phyloP scores from a whole-genome alignment of 805 yeast genomes.

The Hanseniaspora guilliermondii region DNA sequence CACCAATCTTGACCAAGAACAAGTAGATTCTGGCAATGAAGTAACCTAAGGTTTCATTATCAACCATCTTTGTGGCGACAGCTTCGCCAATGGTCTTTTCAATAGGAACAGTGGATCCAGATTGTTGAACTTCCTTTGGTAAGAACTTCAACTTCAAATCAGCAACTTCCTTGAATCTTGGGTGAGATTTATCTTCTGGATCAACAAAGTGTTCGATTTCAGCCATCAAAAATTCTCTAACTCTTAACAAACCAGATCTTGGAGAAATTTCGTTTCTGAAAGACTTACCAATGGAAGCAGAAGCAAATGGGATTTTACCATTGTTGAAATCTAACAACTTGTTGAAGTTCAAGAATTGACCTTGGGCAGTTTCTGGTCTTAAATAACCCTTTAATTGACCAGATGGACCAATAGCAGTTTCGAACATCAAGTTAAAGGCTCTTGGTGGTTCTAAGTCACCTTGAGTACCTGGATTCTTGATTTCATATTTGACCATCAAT shows the following conservation, averaged over 20 bases:
- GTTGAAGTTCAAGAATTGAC: constrained; percentile 91
- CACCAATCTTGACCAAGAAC: constrained; percentile 81
- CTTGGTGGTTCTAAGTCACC: constrained; percentile 77
- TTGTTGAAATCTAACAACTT: constrained; percentile 90
- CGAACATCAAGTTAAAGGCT: constrained; percentile 97
- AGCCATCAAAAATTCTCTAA: constrained; percentile 97
- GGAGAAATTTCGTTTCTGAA: constrained; percentile 99
- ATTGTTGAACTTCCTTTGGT: constrained; percentile 77
- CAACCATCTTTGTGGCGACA: constrained; percentile 74
- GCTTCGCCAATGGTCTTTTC: constrained; percentile 79
- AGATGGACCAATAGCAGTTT: constrained; percentile 97
- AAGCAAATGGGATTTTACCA: constrained; percentile 97
- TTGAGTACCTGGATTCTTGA: constrained; percentile 84
- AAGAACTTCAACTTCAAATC: constrained; percentile 64
- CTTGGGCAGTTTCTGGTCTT: constrained; percentile 99
- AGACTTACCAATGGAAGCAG: constrained; percentile 96
- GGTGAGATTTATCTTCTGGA: constrained; percentile 75
- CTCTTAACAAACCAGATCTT: constrained; percentile 92
- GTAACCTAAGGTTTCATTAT: constrained; percentile 93
- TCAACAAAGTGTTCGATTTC: constrained; percentile 98
- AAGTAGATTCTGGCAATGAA: constrained; percentile 85
- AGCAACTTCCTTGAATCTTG: constrained; percentile 62
- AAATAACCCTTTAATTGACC: constrained; percentile 90
- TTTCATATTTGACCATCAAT: constrained; percentile 66
- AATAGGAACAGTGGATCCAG: constrained; percentile 61